Evolutionary conservation across 1,284 basidiomycete species (phyloP), one percentile per base, ranked within the genome.

Genomic region (Cutaneotrichosporon daszewskae): DNA sequence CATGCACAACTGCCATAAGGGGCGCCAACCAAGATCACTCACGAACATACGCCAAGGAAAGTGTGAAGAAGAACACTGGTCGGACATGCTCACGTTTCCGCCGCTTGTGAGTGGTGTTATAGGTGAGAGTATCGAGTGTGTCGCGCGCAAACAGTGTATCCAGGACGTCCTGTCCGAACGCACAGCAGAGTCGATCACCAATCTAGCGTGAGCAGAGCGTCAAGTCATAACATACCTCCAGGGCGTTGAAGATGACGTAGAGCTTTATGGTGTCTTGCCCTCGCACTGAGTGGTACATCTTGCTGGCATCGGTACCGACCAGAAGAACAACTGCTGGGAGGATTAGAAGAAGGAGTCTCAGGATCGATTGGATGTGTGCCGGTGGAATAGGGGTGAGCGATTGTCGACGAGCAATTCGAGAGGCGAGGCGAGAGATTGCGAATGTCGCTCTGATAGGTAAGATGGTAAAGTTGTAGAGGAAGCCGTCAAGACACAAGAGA

Each of bases 221-320:
- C 24, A 19, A 9, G 5, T 5, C 11, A 11, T 16, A 6, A 4
- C 6, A 24, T 31, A 41, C 39, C 89, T 96, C 91, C 13, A 96
- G 77, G 9, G 90, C 94, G 68, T 97, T 98, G 75, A 97, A 99
- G 49, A 99, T 96, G 51, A 99, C 95, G 73, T 97, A 97, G 43
- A 99, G 75, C 74, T 98, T 99, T 75, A 99, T 92, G 3, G 88
- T 94, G 61, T 96, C 91, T 71, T 98, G 95, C 0, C 94, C 95
- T n/a, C 95, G 82, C 40, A 99, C 96, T 16, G 85, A 87, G 64
- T 99, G 95, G 60, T 99, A 99, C 68, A 99, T 95, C 73, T 95
- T 95, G 73, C 90, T 95, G 11, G 91, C 87, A 64, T 98, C 94
- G 5, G 92, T 94, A 24, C 92, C 76, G 3, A 85, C 81, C 23